Percentiles rank a stretch among this genome's conserved stretches.
These are phyloP conservation scores for Diaporthe sp. DNA, from an alignment of 2,329 filamentous ascomycete genomes.

Conservation along the genomic window DNA sequence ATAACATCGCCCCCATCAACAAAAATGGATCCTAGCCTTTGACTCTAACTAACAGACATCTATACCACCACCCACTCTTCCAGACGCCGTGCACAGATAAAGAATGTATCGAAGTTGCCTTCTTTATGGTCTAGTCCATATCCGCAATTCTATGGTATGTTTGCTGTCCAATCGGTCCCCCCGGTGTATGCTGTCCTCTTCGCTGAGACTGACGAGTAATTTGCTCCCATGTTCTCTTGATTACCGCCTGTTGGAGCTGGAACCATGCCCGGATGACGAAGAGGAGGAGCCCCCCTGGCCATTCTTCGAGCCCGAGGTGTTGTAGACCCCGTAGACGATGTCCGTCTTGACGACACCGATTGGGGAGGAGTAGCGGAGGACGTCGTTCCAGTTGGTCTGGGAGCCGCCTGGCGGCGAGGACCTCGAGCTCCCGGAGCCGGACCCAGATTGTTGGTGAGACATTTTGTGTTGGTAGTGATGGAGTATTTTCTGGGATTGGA, in stretches of 20 bases:
- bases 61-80: background rate
- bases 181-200: background rate
- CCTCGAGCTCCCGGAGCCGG: background rate
- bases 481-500: background rate
- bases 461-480: background rate
- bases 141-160: background rate
- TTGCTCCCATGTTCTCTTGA: background rate
- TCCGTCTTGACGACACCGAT: constrained; percentile 47
- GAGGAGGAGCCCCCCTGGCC: background rate
- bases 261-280: constrained; percentile 8
- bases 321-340: constrained; percentile 45
- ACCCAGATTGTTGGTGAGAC: constrained; percentile 18
- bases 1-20: background rate
- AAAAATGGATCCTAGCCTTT: background rate
- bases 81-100: background rate
- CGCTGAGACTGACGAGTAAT: background rate
- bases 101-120: background rate
- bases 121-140: background rate
- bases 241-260: constrained; percentile 1
- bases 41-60: background rate
- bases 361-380: constrained; percentile 46
- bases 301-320: background rate
- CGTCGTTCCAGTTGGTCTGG: constrained; percentile 45
- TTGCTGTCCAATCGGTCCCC: background rate
- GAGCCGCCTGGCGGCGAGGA: constrained; percentile 10